Base-by-base conservation (phyloP, 352 stramenopile genomes). In the Phytopythium delawarense region DNA sequence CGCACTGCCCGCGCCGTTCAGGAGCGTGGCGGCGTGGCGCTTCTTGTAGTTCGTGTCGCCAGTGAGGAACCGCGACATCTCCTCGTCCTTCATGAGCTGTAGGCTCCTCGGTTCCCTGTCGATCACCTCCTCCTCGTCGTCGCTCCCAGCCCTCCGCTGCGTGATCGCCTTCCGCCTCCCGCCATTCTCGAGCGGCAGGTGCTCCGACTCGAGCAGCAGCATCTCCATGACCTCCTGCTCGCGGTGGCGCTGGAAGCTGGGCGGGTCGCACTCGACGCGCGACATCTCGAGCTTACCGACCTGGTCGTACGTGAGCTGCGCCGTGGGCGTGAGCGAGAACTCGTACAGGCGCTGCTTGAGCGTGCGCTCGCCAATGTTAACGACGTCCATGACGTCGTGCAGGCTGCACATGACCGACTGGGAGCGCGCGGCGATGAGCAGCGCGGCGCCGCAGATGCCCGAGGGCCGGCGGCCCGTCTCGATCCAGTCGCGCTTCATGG, bases 401-500 rank as follows among this genome's bases (percentile, higher is more conserved):
- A 94, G 69, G 63, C 71, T 93, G 63, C 89, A 94, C 67, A 84
- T 93, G 42, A 98, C 92, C 0, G 95, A 96, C 78, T 99, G 97
- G 23, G 96, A 97, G n/a, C 97, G 84, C 7, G 95, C 89, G 0
- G 96, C 96, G 60, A 99, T 98, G 20, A 99, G 77, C 12, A 99
- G 78, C 23, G 96, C 95, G 1, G 97, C 97, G 21, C 96, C 98
- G 62, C 97, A 99, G 57, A 99, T 98, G 25, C 98, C 98, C 13
- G 96, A 97, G 0, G 98, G 98, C 3, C 97, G 81, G 18, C 98
- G 88, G 18, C 98, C 98, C 4, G 94, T 97, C 49, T 99, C 93
- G 61, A 99, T 99, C 98, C 98, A 99, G 81, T 99, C 97, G 64
- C 97, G 89, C 78, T 99, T 98, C 96, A 99, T 99, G 21, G 95